A percentile compares a stretch with the other conserved stretches of the same genome.
Conservation (phyloP, 1,284 basidiomycete genomes). For the Moniliella sp. region DNA sequence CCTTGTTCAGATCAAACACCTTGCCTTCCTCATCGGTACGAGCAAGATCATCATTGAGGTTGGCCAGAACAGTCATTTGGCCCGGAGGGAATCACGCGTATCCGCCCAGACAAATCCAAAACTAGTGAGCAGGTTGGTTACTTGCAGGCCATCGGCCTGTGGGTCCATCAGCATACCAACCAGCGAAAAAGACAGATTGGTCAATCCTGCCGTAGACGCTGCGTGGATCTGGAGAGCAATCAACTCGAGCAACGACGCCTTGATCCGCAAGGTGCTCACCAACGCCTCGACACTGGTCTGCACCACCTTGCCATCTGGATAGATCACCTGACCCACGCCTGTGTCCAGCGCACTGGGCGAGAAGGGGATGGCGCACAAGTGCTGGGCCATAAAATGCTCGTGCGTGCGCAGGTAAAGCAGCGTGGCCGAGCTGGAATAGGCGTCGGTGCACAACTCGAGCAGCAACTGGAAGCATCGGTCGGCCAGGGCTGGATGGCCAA, state of each 20-base stretch:
- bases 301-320: constrained; percentile 50
- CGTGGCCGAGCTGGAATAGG: constrained; percentile 57
- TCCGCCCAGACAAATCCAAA: constrained; percentile 77
- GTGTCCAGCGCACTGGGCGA: constrained; percentile 9
- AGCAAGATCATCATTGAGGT: constrained; percentile 56
- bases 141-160: constrained; percentile 35
- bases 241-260: constrained; percentile 64
- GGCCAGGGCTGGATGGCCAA: constrained; percentile 52
- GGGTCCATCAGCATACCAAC: constrained; percentile 22
- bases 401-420: constrained; percentile 69
- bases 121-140: constrained; percentile 64
- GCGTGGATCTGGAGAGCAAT: constrained; percentile 73
- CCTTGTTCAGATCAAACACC: constrained; percentile 52
- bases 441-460: constrained; percentile 64
- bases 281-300: constrained; percentile 52
- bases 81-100: constrained; percentile 35
- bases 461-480: constrained; percentile 67
- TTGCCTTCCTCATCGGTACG: no score
- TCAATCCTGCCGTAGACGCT: constrained; percentile 48
- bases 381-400: constrained; percentile 73
- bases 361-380: constrained; percentile 50
- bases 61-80: constrained; percentile 45
- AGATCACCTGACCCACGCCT: constrained; percentile 48
- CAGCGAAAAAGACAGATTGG: constrained; percentile 18
- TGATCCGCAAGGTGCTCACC: constrained; percentile 58